A percentile compares a stretch with the other conserved stretches of the same genome.
Evolutionary conservation across 1,139 yeast species (phyloP).

Genomic region (Saccharomyces uvarum): DNA sequence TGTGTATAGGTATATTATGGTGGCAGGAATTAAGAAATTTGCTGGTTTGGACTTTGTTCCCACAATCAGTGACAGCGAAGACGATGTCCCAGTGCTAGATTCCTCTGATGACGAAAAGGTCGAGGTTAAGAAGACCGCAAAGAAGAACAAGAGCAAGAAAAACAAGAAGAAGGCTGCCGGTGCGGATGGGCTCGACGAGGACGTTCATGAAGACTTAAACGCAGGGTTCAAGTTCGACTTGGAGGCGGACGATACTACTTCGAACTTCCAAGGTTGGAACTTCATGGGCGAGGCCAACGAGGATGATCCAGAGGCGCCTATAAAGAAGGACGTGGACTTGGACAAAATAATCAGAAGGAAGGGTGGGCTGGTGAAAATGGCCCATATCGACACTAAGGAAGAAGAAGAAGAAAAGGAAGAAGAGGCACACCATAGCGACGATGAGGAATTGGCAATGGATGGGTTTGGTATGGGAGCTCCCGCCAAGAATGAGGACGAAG

Average conservation of each 20-base stretch:
- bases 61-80: conserved; percentile 71
- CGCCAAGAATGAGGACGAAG: conserved; percentile 26
- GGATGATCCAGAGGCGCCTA: conserved; percentile 18
- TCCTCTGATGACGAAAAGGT: conserved; percentile 41
- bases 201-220: conserved; percentile 49
- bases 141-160: conserved; percentile 30
- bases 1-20: conserved; percentile 2
- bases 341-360: conserved; percentile 78
- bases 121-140: conserved; percentile 25
- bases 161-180: conserved; percentile 21
- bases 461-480: conserved; percentile 67
- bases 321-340: conserved; percentile 65
- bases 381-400: conserved; percentile 39
- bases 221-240: conserved; percentile 64
- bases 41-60: conserved; percentile 42
- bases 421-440: conserved; percentile 34
- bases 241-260: conserved; percentile 41
- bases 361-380: conserved; percentile 60
- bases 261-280: conserved; percentile 73
- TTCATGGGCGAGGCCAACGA: conserved; percentile 47
- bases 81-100: conserved; percentile 52
- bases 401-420: conserved; percentile 31
- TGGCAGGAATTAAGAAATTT: conserved; percentile 10
- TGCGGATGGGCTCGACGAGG: conserved; percentile 30
- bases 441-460: conserved; percentile 56